Evolutionary conservation across 331 rosid species (phyloP).

Genomic region (Quercus phellos): DNA sequence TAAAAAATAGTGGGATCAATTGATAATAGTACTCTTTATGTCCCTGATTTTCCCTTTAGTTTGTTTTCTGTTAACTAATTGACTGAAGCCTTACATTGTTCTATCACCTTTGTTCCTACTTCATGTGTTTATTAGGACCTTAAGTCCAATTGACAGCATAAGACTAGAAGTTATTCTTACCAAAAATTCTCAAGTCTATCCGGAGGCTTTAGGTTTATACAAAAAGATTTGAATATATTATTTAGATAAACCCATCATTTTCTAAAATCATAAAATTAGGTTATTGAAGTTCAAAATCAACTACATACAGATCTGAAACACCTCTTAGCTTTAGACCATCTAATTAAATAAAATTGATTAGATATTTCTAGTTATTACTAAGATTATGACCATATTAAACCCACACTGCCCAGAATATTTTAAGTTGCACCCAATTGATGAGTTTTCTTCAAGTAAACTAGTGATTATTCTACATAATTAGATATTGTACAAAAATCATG

Average conservation of each 20-base stretch:
- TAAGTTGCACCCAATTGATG: background rate
- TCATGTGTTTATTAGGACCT: too few relatives aligned
- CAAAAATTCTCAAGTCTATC: background rate
- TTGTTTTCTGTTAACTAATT: too few relatives aligned
- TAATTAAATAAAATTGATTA: background rate
- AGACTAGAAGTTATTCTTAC: background rate
- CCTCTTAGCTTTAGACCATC: background rate
- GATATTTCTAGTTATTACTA: background rate
- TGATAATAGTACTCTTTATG: too few relatives aligned
- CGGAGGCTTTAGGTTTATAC: background rate
- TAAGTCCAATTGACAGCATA: too few relatives aligned
- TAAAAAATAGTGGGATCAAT: too few relatives aligned
- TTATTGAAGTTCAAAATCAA: background rate
- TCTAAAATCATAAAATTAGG: background rate
- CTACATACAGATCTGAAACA: background rate
- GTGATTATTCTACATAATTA: background rate
- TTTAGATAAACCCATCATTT: background rate
- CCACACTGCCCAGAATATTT: background rate
- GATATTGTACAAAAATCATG: background rate
- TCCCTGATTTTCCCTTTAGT: too few relatives aligned
- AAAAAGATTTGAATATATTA: background rate
- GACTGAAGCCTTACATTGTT: too few relatives aligned
- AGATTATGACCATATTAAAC: background rate
- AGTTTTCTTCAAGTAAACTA: background rate
- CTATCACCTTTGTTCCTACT: too few relatives aligned